phyloP scores from a whole-genome alignment of 2,329 filamentous ascomycete species.

The Pseudohalonectria lignicola region DNA sequence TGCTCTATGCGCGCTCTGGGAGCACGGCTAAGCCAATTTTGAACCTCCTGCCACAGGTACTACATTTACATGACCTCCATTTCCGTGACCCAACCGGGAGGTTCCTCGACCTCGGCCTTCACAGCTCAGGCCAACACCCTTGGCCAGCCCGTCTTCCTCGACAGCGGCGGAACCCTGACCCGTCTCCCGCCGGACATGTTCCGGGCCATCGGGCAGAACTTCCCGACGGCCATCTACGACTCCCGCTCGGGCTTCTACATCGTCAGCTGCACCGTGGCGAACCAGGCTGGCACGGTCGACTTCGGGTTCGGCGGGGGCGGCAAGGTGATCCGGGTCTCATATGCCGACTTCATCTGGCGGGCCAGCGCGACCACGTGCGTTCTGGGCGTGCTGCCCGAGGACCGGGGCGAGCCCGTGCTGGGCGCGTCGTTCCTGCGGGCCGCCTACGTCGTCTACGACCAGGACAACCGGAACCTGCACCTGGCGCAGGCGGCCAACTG shows the following conservation, averaged over 20 bases:
- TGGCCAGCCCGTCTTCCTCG: conserved; percentile 40
- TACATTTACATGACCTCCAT: conserved; percentile 1
- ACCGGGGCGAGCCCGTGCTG: conserved; percentile 9
- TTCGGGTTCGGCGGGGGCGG: conserved; percentile 29
- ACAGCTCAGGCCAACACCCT: conserved; percentile 14
- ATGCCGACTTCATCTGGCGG: conserved; percentile 23
- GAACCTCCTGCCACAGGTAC: too few species aligned
- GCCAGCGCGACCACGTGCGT: conserved; percentile 6
- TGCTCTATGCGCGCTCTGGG: too few species aligned
- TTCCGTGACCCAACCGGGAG: conserved; percentile 19
- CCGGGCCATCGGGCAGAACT: conserved; percentile 26
- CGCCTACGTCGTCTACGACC: conserved; percentile 8
- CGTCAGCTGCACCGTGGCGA: conserved; percentile 24
- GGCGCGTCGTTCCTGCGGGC: conserved; percentile 16
- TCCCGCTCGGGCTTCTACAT: conserved; percentile 25
- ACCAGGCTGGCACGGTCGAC: conserved; percentile 21
- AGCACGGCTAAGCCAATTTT: too few species aligned
- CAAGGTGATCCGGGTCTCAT: conserved; percentile 22
- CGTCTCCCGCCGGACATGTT: conserved; percentile 51
- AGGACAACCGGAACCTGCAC: conserved; percentile 3
- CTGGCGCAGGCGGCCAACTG: conserved; percentile 4
- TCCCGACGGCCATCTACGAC: conserved; percentile 32
- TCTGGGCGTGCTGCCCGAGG: conserved; percentile 9
- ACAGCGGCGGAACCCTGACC: conserved; percentile 57
- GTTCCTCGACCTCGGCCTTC: conserved; percentile 17